A percentile compares a stretch with the other conserved stretches of the same genome.
phyloP scores from a whole-genome alignment of 257 asterid species.

The Petunia secreta region DNA sequence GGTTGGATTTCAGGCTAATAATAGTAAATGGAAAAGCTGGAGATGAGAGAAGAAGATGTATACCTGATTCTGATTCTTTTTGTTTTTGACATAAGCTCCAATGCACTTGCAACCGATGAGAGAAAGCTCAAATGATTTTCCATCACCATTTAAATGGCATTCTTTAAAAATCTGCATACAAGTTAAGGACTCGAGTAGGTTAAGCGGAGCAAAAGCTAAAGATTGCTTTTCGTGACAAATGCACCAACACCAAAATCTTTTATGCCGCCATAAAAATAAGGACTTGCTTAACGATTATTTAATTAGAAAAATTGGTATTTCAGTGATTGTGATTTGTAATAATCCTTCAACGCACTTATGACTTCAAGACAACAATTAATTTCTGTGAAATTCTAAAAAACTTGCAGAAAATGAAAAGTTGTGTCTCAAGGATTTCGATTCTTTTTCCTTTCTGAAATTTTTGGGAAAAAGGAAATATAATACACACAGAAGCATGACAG shows the following conservation, averaged over 20 bases:
- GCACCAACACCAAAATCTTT: not conserved
- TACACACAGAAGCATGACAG: not conserved
- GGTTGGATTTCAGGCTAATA: not conserved
- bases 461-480: not conserved
- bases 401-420: not conserved
- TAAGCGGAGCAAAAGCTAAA: not conserved
- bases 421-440: not conserved
- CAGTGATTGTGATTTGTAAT: too few relatives aligned
- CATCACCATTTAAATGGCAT: conserved; percentile 52
- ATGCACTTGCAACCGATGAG: conserved; percentile 86
- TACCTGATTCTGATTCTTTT: conserved; percentile 95
- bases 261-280: not conserved
- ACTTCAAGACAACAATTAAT: not conserved
- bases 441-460: not conserved
- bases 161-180: conserved; percentile 70
- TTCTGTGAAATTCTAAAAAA: not conserved
- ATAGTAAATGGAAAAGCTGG: not conserved
- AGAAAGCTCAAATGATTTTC: conserved; percentile 70
- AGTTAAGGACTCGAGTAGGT: not conserved
- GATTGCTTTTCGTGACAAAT: not conserved
- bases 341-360: not conserved
- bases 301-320: not conserved
- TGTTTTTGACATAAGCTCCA: conserved; percentile 89
- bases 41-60: not conserved
- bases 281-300: not conserved